Percentiles rank a stretch among this genome's conserved stretches.
These are phyloP conservation scores for Phytophthora boehmeriae DNA, from an alignment of 352 stramenopile species.

Conservation along the genomic window DNA sequence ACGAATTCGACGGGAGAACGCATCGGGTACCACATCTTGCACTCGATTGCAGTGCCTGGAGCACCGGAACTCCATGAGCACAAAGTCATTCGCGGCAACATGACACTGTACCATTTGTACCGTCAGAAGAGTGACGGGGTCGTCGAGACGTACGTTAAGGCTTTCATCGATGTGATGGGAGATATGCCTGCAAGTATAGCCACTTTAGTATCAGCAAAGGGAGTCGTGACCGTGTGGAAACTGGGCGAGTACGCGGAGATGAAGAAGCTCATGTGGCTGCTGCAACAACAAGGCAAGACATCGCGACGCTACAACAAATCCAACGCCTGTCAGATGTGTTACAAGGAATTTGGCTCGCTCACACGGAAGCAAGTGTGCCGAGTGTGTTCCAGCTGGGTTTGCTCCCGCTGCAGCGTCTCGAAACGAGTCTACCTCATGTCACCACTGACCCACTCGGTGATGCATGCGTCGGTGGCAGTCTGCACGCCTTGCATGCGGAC, in stretches of 20 bases:
- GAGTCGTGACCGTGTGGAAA: slow-evolving; percentile 43
- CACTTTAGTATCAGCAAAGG: slow-evolving; percentile 33
- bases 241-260: slow-evolving; percentile 39
- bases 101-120: slow-evolving; percentile 58
- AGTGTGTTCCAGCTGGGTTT: slow-evolving; percentile 29
- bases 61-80: slow-evolving; percentile 30
- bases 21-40: slow-evolving; percentile 45
- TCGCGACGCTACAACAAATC: slow-evolving; percentile 8
- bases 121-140: slow-evolving; percentile 43
- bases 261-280: slow-evolving; percentile 40
- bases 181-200: slow-evolving; percentile 36
- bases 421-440: slow-evolving; percentile 41
- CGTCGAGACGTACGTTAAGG: slow-evolving; percentile 45
- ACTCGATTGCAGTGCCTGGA: slow-evolving; percentile 32
- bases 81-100: slow-evolving; percentile 52
- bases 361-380: slow-evolving; percentile 25
- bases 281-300: slow-evolving; percentile 30
- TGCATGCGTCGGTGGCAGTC: slow-evolving; percentile 28
- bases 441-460: slow-evolving; percentile 27
- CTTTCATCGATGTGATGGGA: slow-evolving; percentile 41
- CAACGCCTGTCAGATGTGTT: slow-evolving; percentile 29
- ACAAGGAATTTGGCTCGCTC: slow-evolving; percentile 23
- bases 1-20: slow-evolving; percentile 38
- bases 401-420: slow-evolving; percentile 28
- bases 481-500: slow-evolving; percentile 36